Evolutionary conservation across 2,329 filamentous ascomycete genomes (phyloP), one percentile per base, ranked within the genome.

Genomic region (Penicillium griseofulvum): DNA sequence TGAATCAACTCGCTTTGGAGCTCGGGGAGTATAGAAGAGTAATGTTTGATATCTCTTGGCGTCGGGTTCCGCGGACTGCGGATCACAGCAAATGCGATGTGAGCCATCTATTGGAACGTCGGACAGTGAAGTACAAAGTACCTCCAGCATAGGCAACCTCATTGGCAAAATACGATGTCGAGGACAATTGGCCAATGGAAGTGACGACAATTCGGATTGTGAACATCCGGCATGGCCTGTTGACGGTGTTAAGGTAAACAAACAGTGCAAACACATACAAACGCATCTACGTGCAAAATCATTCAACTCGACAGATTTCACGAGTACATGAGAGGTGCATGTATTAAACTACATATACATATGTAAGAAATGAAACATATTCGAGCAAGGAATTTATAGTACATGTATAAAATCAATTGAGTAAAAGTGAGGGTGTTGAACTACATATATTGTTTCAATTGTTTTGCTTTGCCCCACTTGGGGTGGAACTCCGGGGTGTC

Each of bases 181-280:
- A 34, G 29, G 9, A 14, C 7, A 29, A 16, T 43, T 22, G 33
- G 28, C 59, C 62, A 65, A 62, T 62, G 8, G 51, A 28, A 34
- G 24, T 6, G 5, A 16, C n/a, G 34, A 39, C 38, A 52, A 59
- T 54, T 61, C 62, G 62, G 62, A 55, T 55, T 62, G 56, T 4
- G 28, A 39, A 46, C 50, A 61, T 65, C 62, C 62, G 62, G 51
- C 36, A 65, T 65, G 62, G 62, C 57, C 57, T 65, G 62, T 60
- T 50, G 49, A 29, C n/a, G n/a, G n/a, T n/a, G n/a, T 8, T 11
- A 29, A 36, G 8, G n/a, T 28, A 39, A 45, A 51, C 34, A 39
- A 45, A 51, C 34, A 55, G 3, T 39, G 33, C 47, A 55, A 51
- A 55, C 24, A 26, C 9, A 26, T 14, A 8, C 42, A 47, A 47